A percentile compares a stretch with the other conserved stretches of the same genome.
phyloP scores from a whole-genome alignment of 1,284 basidiomycete genomes.

The Ustilago hordei region DNA sequence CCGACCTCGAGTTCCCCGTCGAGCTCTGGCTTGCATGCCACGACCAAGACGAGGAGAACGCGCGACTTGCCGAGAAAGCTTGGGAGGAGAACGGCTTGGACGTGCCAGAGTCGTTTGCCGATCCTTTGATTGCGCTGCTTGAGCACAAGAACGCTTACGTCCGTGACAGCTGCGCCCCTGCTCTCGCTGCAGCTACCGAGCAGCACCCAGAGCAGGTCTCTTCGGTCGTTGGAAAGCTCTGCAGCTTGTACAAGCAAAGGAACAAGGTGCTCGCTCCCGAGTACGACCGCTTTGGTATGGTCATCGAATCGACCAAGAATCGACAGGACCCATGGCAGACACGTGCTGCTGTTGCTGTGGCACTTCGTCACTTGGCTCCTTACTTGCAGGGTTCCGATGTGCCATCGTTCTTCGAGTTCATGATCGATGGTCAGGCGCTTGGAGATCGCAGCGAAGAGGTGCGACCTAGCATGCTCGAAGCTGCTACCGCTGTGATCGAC shows the following conservation, averaged over 20 bases:
- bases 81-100: slow-evolving; percentile 99
- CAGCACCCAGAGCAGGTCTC: slow-evolving; percentile 79
- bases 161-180: slow-evolving; percentile 78
- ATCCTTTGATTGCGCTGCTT: slow-evolving; percentile 77
- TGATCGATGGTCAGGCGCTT: slow-evolving; percentile 85
- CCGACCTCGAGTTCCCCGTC: slow-evolving; percentile 90
- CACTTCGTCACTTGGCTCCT: slow-evolving; percentile 80
- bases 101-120: slow-evolving; percentile 80
- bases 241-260: slow-evolving; percentile 86
- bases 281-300: slow-evolving; percentile 79
- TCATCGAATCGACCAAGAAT: slow-evolving; percentile 88
- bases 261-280: slow-evolving; percentile 80
- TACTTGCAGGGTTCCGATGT: slow-evolving; percentile 78
- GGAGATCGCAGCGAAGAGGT: slow-evolving; percentile 88
- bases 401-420: slow-evolving; percentile 85
- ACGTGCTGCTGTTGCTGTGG: slow-evolving; percentile 80
- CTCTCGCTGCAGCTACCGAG: slow-evolving; percentile 82
- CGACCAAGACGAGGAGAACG: slow-evolving; percentile 92
- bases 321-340: slow-evolving; percentile 91
- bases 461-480: slow-evolving; percentile 85
- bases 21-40: slow-evolving; percentile 90
- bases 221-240: slow-evolving; percentile 74
- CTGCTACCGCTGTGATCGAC: slow-evolving; percentile 86
- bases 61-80: slow-evolving; percentile 81
- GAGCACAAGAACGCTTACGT: slow-evolving; percentile 86